phyloP scores from a whole-genome alignment of 805 yeast genomes.

The Metschnikowia kunwiensis region DNA sequence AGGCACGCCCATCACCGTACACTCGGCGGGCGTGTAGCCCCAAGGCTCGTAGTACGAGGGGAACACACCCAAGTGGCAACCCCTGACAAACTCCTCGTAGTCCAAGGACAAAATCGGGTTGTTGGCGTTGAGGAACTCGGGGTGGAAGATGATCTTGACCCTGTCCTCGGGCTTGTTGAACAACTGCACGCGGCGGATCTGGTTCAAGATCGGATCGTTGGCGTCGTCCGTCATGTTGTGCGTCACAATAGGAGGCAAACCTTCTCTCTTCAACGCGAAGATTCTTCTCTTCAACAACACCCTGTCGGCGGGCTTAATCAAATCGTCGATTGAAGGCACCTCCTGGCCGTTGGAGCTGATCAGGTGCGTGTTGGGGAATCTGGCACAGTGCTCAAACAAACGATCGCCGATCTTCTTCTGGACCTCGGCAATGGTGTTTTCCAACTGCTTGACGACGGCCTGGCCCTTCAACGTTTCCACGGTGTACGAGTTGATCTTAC shows the following conservation, averaged over 20 bases:
- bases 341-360: constrained; percentile 49
- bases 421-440: constrained; percentile 82
- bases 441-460: constrained; percentile 90
- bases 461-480: constrained; percentile 95
- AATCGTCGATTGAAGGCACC: constrained; percentile 75
- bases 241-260: constrained; percentile 92
- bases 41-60: constrained; percentile 99
- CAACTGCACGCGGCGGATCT: constrained; percentile 85
- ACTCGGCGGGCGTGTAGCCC: constrained; percentile 99
- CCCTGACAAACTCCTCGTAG: constrained; percentile 96
- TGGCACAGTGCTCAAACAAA: constrained; percentile 85
- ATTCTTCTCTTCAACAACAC: constrained; percentile 89
- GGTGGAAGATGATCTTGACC: constrained; percentile 95
- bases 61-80: constrained; percentile 97
- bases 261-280: constrained; percentile 83
- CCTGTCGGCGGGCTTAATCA: constrained; percentile 81
- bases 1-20: constrained; percentile 99
- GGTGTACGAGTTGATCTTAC: constrained; percentile 88
- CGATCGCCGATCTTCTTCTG: constrained; percentile 83
- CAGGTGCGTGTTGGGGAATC: constrained; percentile 47
- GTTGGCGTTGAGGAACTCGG: constrained; percentile 91
- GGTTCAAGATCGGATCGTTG: constrained; percentile 85
- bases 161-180: constrained; percentile 88
- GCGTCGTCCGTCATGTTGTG: constrained; percentile 95
- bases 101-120: constrained; percentile 92